phyloP scores from a whole-genome alignment of 257 asterid species.

The Solanum tarijense region DNA sequence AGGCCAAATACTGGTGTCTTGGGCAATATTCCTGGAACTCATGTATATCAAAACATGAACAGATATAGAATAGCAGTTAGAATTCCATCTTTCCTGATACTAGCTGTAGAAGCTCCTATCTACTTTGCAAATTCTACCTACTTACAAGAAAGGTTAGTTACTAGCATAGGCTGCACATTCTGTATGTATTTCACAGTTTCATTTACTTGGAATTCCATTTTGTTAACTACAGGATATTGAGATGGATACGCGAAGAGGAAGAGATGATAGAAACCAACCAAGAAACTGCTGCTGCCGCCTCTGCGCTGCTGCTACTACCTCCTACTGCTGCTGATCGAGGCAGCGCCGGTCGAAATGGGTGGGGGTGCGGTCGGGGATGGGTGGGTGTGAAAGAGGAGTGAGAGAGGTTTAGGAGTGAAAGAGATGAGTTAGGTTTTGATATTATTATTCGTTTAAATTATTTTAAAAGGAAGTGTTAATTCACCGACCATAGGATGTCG shows the following conservation, averaged over 20 bases:
- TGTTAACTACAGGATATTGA: constrained; percentile 35
- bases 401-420: no score
- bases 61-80: constrained; percentile 61
- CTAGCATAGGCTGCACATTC: neutral
- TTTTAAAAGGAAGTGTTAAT: no score
- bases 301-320: no score
- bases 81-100: constrained; percentile 56
- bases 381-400: no score
- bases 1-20: constrained; percentile 72
- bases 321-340: no score
- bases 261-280: constrained; percentile 45
- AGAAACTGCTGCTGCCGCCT: constrained; percentile 2
- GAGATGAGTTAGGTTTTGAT: no score
- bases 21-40: constrained; percentile 85
- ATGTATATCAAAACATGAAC: constrained; percentile 52
- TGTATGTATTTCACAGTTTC: neutral
- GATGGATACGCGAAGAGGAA: constrained; percentile 91
- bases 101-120: constrained; percentile 75
- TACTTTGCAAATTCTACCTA: constrained; percentile 84
- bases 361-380: no score
- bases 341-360: no score
- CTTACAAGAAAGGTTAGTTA: constrained; percentile 69
- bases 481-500: no score
- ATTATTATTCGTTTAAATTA: no score
- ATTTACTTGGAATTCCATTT: neutral